Conservation (phyloP, 192 early-diverging fungal species). For the Umbelopsis vinacea region DNA sequence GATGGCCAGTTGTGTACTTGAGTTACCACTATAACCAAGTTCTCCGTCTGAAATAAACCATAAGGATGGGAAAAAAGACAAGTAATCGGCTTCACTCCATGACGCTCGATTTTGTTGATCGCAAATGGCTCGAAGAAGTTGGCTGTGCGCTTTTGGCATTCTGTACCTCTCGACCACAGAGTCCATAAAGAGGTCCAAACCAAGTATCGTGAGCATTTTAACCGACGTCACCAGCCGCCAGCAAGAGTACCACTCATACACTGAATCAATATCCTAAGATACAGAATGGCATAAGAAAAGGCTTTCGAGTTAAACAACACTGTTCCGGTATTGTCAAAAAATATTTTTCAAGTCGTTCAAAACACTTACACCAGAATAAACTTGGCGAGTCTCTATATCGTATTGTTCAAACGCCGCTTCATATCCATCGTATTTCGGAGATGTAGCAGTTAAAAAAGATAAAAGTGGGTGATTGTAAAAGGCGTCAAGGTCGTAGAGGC, state of each 20-base stretch:
- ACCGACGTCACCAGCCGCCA: constrained; percentile 11
- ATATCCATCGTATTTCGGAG: constrained; percentile 3
- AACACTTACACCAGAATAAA: constrained; percentile 1
- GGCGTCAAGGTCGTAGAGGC: constrained; percentile 30
- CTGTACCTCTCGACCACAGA: neutral
- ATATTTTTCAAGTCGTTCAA: neutral
- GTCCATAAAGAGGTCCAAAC: neutral
- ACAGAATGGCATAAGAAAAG: neutral
- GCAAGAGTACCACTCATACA: constrained; percentile 18
- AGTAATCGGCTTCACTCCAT: constrained; percentile 12
- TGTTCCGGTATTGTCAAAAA: neutral
- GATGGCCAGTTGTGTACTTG: constrained; percentile 12
- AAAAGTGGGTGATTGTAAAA: constrained; percentile 21
- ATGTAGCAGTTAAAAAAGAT: neutral
- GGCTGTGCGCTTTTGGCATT: neutral
- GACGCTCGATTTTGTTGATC: constrained; percentile 13
- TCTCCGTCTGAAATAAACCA: constrained; percentile 3
- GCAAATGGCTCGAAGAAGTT: constrained; percentile 8
- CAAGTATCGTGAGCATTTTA: constrained; percentile 8
- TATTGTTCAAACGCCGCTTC: constrained; percentile 1
- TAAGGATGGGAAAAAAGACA: constrained; percentile 4
- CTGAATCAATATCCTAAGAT: neutral
- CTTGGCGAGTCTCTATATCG: constrained; percentile 3
- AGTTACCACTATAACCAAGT: constrained; percentile 1
- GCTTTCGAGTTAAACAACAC: neutral